These are phyloP conservation scores for Xerocomus potaroensis DNA, from an alignment of 768 basidiomycete genomes.

Conservation along the genomic window DNA sequence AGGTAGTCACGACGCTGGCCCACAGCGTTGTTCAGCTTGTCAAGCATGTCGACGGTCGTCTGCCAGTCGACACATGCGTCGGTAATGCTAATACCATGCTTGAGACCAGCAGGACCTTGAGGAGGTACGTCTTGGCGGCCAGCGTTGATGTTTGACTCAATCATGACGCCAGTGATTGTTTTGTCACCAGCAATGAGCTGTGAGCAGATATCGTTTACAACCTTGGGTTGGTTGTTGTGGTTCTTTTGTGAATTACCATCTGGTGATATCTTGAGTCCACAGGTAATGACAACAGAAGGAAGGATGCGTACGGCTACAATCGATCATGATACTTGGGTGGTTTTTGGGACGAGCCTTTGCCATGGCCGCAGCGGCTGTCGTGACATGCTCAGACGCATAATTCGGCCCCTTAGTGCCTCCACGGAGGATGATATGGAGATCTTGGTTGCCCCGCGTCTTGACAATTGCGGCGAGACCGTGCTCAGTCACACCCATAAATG, in stretches of 20 bases:
- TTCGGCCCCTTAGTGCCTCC: constrained; percentile 93
- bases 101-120: constrained; percentile 61
- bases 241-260: constrained; percentile 97
- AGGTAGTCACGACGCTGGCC: constrained; percentile 23
- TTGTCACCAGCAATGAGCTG: constrained; percentile 69
- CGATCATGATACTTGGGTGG: constrained; percentile 78
- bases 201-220: constrained; percentile 61
- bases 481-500: constrained; percentile 92
- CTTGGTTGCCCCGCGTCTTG: constrained; percentile 77
- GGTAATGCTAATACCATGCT: constrained; percentile 83
- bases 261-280: constrained; percentile 19
- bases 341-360: constrained; percentile 52
- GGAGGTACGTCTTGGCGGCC: constrained; percentile 87
- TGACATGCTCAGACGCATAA: constrained; percentile 70
- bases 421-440: constrained; percentile 94
- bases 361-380: constrained; percentile 56
- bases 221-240: constrained; percentile 87
- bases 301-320: constrained; percentile 66
- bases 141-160: constrained; percentile 91
- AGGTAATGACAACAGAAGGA: neutral
- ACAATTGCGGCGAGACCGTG: constrained; percentile 93
- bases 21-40: constrained; percentile 54
- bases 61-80: constrained; percentile 92
- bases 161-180: constrained; percentile 92
- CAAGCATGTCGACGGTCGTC: constrained; percentile 70